phyloP scores from a whole-genome alignment of 805 yeast species.

The Lachancea mirantina region DNA sequence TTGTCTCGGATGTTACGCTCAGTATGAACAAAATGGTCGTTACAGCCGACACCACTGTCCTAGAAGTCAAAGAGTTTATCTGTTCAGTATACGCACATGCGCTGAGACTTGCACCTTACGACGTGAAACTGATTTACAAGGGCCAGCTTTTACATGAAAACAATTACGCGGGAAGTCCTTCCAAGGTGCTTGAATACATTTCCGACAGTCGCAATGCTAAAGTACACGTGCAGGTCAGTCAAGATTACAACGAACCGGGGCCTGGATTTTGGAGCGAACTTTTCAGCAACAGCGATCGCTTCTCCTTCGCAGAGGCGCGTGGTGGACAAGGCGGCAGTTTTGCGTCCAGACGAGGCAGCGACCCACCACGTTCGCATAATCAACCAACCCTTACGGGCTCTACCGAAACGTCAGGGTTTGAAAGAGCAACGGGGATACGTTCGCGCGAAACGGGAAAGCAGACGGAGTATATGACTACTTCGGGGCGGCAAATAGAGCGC shows the following conservation, averaged over 20 bases:
- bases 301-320: constrained; percentile 14
- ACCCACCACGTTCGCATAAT: no score
- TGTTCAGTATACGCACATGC: constrained; percentile 22
- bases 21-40: constrained; percentile 18
- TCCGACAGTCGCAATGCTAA: constrained; percentile 13
- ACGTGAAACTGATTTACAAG: constrained; percentile 25
- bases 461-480: constrained; percentile 11
- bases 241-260: constrained; percentile 17
- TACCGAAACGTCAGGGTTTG: constrained; percentile 3
- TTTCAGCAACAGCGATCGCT: constrained; percentile 16
- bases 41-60: constrained; percentile 19
- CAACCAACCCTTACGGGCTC: no score
- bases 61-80: constrained; percentile 23
- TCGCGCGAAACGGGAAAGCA: no score
- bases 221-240: constrained; percentile 25
- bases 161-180: constrained; percentile 16
- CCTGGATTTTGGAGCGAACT: constrained; percentile 27
- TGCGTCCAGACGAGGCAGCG: constrained; percentile 1
- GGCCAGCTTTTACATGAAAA: constrained; percentile 19
- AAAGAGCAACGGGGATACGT: neutral
- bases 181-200: constrained; percentile 16
- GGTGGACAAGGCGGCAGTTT: constrained; percentile 1
- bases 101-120: constrained; percentile 14
- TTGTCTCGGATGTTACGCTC: constrained; percentile 22
- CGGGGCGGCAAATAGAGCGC: constrained; percentile 12